These are phyloP conservation scores for Plasmodium cynomolgi DNA, from an alignment of 169 alveolate genomes.

Conservation along the genomic window DNA sequence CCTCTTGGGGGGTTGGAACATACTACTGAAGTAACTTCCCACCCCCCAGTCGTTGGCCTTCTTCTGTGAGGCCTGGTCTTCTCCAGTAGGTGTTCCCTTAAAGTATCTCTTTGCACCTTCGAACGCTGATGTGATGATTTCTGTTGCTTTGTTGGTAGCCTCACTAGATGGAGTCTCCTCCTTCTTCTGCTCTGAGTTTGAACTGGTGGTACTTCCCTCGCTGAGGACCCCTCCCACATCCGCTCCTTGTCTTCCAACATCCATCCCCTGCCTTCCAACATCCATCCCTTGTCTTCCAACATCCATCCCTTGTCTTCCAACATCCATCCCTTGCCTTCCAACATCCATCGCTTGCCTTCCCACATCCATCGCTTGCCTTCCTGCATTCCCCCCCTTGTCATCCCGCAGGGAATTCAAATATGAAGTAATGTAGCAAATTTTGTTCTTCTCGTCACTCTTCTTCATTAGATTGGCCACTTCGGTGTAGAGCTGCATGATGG, in stretches of 20 bases:
- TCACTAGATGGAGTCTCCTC: neutral
- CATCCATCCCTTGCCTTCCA: too few relatives aligned
- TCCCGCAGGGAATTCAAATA: slow-evolving; percentile 45
- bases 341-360: too few relatives aligned
- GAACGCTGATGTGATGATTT: neutral
- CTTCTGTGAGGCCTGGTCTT: neutral
- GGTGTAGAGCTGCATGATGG: slow-evolving; percentile 6
- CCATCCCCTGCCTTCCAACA: neutral
- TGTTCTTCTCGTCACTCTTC: slow-evolving; percentile 38
- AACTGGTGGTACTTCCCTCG: neutral
- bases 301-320: neutral
- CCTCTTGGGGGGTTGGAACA: neutral
- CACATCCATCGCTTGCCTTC: too few relatives aligned
- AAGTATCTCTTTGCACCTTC: neutral
- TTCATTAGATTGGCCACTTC: slow-evolving; percentile 32
- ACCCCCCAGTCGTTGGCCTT: neutral
- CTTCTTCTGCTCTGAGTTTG: neutral
- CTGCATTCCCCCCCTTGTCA: too few relatives aligned
- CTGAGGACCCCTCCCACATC: neutral
- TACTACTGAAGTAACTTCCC: neutral
- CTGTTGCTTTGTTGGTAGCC: neutral
- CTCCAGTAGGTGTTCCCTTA: neutral
- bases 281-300: neutral
- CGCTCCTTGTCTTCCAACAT: neutral
- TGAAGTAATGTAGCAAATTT: slow-evolving; percentile 56